Conservation (phyloP, 495 filamentous ascomycete species). For the Xylaria venustula region DNA sequence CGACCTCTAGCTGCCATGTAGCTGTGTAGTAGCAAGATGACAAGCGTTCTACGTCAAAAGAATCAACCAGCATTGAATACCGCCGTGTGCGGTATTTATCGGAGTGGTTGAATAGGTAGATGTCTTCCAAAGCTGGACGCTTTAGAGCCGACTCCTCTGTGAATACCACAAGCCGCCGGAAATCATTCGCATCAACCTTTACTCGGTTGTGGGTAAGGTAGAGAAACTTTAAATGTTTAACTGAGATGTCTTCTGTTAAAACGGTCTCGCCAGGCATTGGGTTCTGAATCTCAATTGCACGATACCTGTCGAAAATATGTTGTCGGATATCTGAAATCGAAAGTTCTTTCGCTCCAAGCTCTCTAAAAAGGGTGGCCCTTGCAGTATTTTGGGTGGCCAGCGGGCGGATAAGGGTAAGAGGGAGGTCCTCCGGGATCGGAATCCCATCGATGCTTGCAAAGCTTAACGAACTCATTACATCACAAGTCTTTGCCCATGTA, state of each 20-base stretch:
- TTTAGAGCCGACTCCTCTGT: neutral
- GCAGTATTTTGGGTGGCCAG: neutral
- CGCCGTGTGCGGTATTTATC: constrained; percentile 18
- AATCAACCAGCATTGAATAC: constrained; percentile 3
- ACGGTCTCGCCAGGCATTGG: constrained; percentile 9
- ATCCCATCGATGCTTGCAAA: neutral
- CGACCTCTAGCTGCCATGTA: neutral
- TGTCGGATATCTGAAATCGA: neutral
- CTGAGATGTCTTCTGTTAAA: neutral
- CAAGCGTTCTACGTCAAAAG: neutral
- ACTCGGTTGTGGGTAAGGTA: neutral
- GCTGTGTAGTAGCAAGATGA: neutral
- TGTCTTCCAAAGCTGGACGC: constrained; percentile 8
- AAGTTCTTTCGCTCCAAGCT: neutral
- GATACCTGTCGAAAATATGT: neutral
- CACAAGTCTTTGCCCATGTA: constrained; percentile 11
- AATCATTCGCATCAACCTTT: neutral
- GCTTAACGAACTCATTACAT: constrained; percentile 13
- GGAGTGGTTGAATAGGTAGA: constrained; percentile 19
- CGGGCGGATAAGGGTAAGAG: neutral
- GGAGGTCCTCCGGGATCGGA: neutral
- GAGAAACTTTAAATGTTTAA: neutral
- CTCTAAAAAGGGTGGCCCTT: neutral
- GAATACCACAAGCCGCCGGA: neutral
- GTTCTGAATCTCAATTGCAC: neutral